phyloP scores from a whole-genome alignment of 2,329 filamentous ascomycete species.

The Aspergillus hortae region DNA sequence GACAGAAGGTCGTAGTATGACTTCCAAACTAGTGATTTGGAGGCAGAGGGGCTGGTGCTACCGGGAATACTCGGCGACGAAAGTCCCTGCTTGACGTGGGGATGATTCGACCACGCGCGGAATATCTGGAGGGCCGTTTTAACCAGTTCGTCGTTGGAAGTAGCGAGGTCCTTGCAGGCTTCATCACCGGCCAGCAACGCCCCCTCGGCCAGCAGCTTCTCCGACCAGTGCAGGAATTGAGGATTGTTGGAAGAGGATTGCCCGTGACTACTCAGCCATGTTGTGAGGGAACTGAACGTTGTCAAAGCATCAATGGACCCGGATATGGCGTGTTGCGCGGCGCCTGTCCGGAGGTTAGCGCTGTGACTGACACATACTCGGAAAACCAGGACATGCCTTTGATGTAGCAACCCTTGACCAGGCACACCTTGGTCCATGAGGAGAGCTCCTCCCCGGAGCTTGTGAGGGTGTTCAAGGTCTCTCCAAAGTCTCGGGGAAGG shows the following conservation, averaged over 20 bases:
- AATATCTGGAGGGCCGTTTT: slow-evolving; percentile 47
- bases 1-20: slow-evolving; percentile 81
- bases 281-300: slow-evolving; percentile 64
- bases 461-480: slow-evolving; percentile 52
- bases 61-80: slow-evolving; percentile 11
- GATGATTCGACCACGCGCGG: slow-evolving; percentile 43
- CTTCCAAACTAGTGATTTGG: slow-evolving; percentile 64
- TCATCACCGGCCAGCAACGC: slow-evolving; percentile 64
- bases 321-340: slow-evolving; percentile 43
- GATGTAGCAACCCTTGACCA: slow-evolving; percentile 74
- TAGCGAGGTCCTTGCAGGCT: slow-evolving; percentile 26
- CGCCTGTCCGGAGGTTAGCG: slow-evolving; percentile 33
- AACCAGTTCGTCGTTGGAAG: slow-evolving; percentile 23
- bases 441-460: slow-evolving; percentile 52
- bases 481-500: slow-evolving; percentile 62
- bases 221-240: slow-evolving; percentile 74
- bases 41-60: slow-evolving; percentile 19
- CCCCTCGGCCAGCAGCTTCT: slow-evolving; percentile 70
- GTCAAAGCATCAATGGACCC: slow-evolving; percentile 57
- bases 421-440: slow-evolving; percentile 79
- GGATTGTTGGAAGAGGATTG: slow-evolving; percentile 47
- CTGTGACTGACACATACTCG: slow-evolving; percentile 1
- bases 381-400: slow-evolving; percentile 54
- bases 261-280: slow-evolving; percentile 51
- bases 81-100: slow-evolving; percentile 29